Evolutionary conservation across 2,329 filamentous ascomycete genomes (phyloP).

Genomic region (Phyllachora maydis): DNA sequence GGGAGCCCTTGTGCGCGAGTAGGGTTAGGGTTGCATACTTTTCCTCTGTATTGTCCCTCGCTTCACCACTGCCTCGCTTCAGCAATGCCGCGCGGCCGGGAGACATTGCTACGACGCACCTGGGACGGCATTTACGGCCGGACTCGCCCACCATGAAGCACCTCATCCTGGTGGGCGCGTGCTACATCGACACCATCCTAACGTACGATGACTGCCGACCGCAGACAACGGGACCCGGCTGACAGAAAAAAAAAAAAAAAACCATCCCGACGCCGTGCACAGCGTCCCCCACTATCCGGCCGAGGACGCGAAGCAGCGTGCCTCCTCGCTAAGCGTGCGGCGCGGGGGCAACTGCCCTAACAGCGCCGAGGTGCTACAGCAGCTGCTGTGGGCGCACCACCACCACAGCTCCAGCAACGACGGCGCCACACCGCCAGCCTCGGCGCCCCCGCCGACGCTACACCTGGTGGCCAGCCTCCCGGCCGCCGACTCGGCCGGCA

Average conservation of each 20-base stretch:
- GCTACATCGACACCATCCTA: constrained; percentile 52
- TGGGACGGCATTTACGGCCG: no score
- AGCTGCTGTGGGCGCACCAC: constrained; percentile 24
- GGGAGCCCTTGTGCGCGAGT: no score
- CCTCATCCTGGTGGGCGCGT: constrained; percentile 43
- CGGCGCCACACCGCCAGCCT: constrained; percentile 9
- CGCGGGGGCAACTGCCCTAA: constrained; percentile 59
- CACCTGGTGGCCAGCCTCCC: constrained; percentile 34
- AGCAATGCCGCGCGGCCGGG: no score
- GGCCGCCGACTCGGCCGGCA: constrained; percentile 23
- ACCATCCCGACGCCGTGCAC: no score
- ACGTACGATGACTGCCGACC: no score
- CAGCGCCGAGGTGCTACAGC: constrained; percentile 46
- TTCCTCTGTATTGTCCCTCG: no score
- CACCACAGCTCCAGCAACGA: neutral
- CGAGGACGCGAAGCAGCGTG: constrained; percentile 56
- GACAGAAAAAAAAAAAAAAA: no score
- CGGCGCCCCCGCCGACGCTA: constrained; percentile 4
- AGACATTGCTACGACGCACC: no score
- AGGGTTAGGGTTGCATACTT: no score
- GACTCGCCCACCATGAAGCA: constrained; percentile 21
- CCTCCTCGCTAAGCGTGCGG: constrained; percentile 32
- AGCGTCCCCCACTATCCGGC: constrained; percentile 45
- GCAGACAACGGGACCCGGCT: no score
- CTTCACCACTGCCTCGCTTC: no score